phyloP scores from a whole-genome alignment of 176 grass and related monocot species.

The Oryza brachyantha region DNA sequence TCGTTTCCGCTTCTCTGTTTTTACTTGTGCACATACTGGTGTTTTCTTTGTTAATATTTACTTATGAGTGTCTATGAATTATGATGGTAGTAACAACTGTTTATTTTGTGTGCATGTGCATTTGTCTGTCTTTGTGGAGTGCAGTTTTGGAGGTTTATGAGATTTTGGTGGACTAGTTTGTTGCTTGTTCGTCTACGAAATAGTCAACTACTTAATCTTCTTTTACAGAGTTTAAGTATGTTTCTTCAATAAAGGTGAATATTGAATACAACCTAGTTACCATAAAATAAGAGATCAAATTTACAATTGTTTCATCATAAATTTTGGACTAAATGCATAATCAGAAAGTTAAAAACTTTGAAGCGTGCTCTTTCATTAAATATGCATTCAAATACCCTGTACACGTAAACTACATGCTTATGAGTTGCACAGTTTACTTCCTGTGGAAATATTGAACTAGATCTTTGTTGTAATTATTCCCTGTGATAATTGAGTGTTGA shows the following conservation, averaged over 20 bases:
- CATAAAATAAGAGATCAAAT: background rate
- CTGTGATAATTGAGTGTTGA: background rate
- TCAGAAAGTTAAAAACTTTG: background rate
- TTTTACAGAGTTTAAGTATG: background rate
- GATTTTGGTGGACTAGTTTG: background rate
- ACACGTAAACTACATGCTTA: background rate
- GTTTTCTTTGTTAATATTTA: background rate
- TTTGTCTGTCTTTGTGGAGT: background rate
- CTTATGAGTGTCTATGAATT: background rate
- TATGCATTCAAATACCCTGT: background rate
- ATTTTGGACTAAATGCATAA: background rate
- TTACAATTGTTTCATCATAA: background rate
- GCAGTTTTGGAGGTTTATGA: background rate
- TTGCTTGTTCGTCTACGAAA: background rate
- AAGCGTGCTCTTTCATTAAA: background rate
- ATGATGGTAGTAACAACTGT: background rate
- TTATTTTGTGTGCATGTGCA: background rate
- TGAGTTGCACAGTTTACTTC: background rate
- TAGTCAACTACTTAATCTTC: background rate
- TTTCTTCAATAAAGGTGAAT: background rate
- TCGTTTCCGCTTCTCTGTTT: background rate
- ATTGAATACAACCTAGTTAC: background rate
- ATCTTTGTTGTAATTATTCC: slow-evolving; percentile 21
- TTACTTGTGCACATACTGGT: background rate
- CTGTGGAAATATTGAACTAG: background rate